Conservation (phyloP, 371 early-diverging fungal genomes). For the Sporodiniella umbellata region DNA sequence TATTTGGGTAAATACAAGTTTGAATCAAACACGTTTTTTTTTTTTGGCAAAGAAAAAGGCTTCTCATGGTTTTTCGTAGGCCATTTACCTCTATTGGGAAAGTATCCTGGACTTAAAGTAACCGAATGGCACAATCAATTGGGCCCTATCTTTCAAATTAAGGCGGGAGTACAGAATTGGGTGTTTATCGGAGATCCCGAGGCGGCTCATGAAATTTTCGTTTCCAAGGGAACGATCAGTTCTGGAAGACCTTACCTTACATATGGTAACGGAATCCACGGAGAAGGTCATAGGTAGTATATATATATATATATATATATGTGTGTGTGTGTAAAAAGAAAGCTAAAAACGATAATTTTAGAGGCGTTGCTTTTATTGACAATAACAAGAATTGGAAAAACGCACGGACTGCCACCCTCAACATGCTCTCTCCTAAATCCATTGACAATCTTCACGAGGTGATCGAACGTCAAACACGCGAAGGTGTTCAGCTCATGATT, state of each 20-base stretch:
- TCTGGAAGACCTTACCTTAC: conserved; percentile 12
- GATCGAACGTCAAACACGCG: conserved; percentile 5
- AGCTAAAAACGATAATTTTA: too few relatives aligned
- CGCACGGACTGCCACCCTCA: not conserved
- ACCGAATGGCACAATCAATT: conserved; percentile 19
- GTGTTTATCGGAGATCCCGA: conserved; percentile 16
- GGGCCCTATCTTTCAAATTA: conserved; percentile 18
- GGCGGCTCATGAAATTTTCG: conserved; percentile 20
- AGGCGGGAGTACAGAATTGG: conserved; percentile 22
- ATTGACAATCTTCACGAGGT: not conserved
- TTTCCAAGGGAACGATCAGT: conserved; percentile 2
- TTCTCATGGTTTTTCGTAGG: not conserved
- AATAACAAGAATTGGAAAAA: not conserved
- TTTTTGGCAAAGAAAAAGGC: not conserved
- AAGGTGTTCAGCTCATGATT: conserved; percentile 3
- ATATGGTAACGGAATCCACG: conserved; percentile 9
- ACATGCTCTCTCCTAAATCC: conserved; percentile 4
- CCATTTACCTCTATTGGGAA: conserved; percentile 8
- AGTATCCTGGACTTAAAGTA: conserved; percentile 6
- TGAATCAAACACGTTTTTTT: too few relatives aligned
- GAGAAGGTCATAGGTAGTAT: conserved; percentile 10
- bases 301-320: not conserved
- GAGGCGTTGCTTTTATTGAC: conserved; percentile 3
- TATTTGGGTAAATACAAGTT: conserved; percentile 9
- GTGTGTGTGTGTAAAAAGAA: not conserved